Percentiles rank a stretch among this genome's conserved stretches.
phyloP scores from a whole-genome alignment of 345 rosid species.

The Eucalyptus virginea region DNA sequence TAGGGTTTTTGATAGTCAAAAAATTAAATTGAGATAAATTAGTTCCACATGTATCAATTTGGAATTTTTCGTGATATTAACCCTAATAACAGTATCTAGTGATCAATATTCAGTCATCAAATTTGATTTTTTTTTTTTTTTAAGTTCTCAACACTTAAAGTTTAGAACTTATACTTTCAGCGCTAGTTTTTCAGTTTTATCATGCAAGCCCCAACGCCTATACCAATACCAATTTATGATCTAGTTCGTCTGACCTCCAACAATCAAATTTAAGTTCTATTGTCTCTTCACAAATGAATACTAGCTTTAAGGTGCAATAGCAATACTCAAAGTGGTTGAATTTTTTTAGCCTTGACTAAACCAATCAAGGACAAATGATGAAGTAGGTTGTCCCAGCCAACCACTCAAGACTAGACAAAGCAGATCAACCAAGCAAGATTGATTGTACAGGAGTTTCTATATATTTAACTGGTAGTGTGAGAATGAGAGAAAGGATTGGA shows the following conservation, averaged over 20 bases:
- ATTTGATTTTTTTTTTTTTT: no score
- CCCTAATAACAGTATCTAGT: no score
- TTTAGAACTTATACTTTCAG: background rate
- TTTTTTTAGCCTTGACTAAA: background rate
- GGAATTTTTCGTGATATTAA: no score
- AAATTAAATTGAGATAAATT: no score
- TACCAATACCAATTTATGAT: background rate
- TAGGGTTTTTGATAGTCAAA: rapidly evolving
- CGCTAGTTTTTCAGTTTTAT: background rate
- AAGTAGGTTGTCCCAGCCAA: background rate
- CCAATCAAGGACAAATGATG: background rate
- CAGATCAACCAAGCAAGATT: background rate
- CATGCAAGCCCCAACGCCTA: background rate
- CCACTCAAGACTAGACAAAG: background rate
- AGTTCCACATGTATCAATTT: no score
- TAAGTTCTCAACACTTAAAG: no score
- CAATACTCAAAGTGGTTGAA: background rate
- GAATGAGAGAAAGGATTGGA: background rate
- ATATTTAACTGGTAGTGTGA: background rate
- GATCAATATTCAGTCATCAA: background rate
- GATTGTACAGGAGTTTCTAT: background rate
- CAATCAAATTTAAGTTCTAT: background rate
- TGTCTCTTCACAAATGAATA: background rate
- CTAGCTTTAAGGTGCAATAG: background rate
- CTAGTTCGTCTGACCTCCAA: background rate